Evolutionary conservation across 1,284 basidiomycete species (phyloP), one percentile per base, ranked within the genome.

Genomic region (Ceratobasidium sp.): DNA sequence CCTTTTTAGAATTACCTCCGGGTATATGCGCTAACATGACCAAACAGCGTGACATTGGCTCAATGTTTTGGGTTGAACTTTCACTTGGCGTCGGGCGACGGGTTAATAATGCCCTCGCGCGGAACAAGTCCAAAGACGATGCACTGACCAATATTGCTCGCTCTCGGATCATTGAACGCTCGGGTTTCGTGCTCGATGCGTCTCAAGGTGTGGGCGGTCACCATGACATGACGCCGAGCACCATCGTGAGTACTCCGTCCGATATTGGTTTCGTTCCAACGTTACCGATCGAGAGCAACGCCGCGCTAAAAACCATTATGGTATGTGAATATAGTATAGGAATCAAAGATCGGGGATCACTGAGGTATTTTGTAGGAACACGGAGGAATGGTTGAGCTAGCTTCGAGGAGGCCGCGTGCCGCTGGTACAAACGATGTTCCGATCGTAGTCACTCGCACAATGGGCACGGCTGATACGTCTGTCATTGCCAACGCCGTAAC

Each of bases 61-160:
- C 88, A 34, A 91, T 88, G 10, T 92, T 92, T 79, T 92, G 89
- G 90, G 88, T 93, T 46, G 93, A 94, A 79, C 80, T 94, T 52
- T 43, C 83, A 1, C 77, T 84, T 6, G 83, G 82, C 3, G 81
- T 84, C 16, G 83, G 83, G 30, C 45, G 48, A 52, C 62, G 50
- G 12, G 46, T 67, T 26, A 67, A 67, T 30, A 69, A 57, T 32
- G 64, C 64, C 5, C 18, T 69, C 21, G 62, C 62, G 10, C 62
- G 62, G 50, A 67, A 67, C 50, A 67, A 67, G 28, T 67, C 62
- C n/a, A 67, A 67, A 36, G 62, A 67, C 50, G 62, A 67, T 30
- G 62, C 62, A 12, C 30, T 67, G 14, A 67, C 30, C 43, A 67
- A 55, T 21, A 67, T 67, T 28, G 32, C 62, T 41, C 30, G 34